Base-by-base conservation (phyloP, 1,284 basidiomycete genomes). In the Phellopilus nigrolimitatus region DNA sequence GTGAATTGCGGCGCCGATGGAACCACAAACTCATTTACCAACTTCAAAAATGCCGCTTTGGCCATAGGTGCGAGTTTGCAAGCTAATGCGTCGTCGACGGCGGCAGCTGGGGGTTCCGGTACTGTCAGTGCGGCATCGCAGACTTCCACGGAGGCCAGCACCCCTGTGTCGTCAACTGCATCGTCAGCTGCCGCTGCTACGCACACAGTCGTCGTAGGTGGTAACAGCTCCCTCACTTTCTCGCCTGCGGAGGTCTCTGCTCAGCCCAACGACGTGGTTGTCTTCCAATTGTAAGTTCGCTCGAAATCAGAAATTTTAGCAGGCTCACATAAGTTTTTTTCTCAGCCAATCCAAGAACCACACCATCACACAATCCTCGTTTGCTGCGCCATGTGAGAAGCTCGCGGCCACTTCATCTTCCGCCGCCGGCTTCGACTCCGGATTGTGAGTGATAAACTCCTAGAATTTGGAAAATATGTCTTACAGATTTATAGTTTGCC, bases 281-380 rank as follows among this genome's bases (percentile, higher is more conserved):
- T 71, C 49, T 82, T 82, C 66, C 69, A 78, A 63, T 82, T 82
- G 76, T 79, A 63, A 42, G 75, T 69, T 4, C 9, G 43, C 8
- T 9, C 22, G 13, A 12, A 13, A 43, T 12, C 27, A 15, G 4
- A 13, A 4, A 13, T 21, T 15, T 5, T 15, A 4, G 19, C 7
- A 45, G 6, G 28, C 19, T 42, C 5, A 46, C 15, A 1, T 9
- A 5, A 6, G 2, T n/a, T 30, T 40, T 30, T 41, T 39, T 19
- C 13, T 56, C 4, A 78, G 76, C 72, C 72, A 72, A 55, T 67
- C 71, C 61, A 82, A 80, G 70, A 82, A 82, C 65, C 80, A 84
- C 66, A 79, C 79, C n/a, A 76, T 78, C 36, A 82, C 81, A n/a
- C 80, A 83, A 62, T 80, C 80, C 9, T 71, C 76, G 10, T 84